These are phyloP conservation scores for Vicia villosa DNA, from an alignment of 306 rosid species.

Conservation along the genomic window DNA sequence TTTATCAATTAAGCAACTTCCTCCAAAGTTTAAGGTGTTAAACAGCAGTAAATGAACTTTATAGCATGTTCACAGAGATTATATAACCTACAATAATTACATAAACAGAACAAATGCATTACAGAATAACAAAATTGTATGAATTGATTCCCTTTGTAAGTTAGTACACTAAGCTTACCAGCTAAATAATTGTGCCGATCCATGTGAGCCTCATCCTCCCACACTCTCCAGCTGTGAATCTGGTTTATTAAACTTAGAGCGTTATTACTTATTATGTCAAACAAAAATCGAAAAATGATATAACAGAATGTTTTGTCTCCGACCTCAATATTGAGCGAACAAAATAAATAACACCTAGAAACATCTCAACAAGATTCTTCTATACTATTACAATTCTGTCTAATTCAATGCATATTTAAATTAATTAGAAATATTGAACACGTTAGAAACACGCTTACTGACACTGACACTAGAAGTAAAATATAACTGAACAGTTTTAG, in stretches of 20 bases:
- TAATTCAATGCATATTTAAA: background rate
- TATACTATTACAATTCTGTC: background rate
- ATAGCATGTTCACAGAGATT: background rate
- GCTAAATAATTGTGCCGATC: slow-evolving; percentile 59
- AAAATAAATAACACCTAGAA: background rate
- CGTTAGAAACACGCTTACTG: background rate
- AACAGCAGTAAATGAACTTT: slow-evolving; percentile 7
- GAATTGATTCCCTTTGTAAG: background rate
- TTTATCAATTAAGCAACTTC: slow-evolving; percentile 11
- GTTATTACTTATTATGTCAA: slow-evolving; percentile 42
- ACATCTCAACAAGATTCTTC: background rate
- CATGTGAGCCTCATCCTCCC: slow-evolving; percentile 94
- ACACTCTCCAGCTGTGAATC: slow-evolving; percentile 95
- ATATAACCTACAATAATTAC: background rate
- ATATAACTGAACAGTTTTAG: background rate
- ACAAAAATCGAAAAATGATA: slow-evolving; percentile 29
- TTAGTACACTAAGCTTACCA: slow-evolving; percentile 51
- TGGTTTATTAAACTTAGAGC: slow-evolving; percentile 48
- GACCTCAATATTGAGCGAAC: background rate
- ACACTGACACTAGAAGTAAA: background rate
- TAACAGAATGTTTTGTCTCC: background rate
- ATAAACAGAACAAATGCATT: slow-evolving; percentile 12
- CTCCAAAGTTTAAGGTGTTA: slow-evolving; percentile 17
- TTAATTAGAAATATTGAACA: background rate
- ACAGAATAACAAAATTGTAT: background rate